Conservation (phyloP, 2,329 filamentous ascomycete species). For the Alternaria sp. region DNA sequence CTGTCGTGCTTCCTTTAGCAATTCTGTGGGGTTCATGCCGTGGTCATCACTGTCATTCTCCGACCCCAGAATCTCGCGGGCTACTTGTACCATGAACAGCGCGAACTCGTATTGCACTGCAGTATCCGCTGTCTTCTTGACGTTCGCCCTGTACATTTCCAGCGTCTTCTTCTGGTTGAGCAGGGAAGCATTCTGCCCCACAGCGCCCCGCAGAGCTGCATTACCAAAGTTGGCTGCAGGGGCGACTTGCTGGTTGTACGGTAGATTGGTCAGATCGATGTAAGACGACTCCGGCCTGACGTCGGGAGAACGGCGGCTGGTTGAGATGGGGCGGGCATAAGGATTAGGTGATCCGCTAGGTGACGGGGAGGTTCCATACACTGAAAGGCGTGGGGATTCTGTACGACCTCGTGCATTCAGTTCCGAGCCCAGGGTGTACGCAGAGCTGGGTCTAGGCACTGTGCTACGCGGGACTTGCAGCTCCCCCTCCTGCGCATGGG, state of each 20-base stretch:
- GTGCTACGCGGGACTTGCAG: conserved; percentile 62
- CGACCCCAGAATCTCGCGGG: conserved; percentile 70
- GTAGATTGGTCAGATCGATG: conserved; percentile 69
- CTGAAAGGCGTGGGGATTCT: conserved; percentile 62
- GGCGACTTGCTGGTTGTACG: conserved; percentile 81
- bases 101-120: conserved; percentile 96
- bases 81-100: conserved; percentile 89
- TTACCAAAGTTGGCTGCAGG: conserved; percentile 77
- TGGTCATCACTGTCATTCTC: conserved; percentile 46
- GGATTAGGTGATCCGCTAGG: conserved; percentile 52
- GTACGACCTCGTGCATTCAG: conserved; percentile 69
- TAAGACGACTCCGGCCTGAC: conserved; percentile 68
- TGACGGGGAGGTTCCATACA: conserved; percentile 52
- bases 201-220: conserved; percentile 76
- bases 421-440: conserved; percentile 80
- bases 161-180: conserved; percentile 92
- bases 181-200: conserved; percentile 90
- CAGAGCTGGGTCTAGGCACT: conserved; percentile 75
- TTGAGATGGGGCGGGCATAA: conserved; percentile 60
- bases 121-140: conserved; percentile 94
- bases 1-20: conserved; percentile 85
- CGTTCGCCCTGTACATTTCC: conserved; percentile 96
- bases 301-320: conserved; percentile 65
- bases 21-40: conserved; percentile 64
- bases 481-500: conserved; percentile 42